Evolutionary conservation across 768 basidiomycete species (phyloP).

Genomic region (Kwoniella dejecticola): DNA sequence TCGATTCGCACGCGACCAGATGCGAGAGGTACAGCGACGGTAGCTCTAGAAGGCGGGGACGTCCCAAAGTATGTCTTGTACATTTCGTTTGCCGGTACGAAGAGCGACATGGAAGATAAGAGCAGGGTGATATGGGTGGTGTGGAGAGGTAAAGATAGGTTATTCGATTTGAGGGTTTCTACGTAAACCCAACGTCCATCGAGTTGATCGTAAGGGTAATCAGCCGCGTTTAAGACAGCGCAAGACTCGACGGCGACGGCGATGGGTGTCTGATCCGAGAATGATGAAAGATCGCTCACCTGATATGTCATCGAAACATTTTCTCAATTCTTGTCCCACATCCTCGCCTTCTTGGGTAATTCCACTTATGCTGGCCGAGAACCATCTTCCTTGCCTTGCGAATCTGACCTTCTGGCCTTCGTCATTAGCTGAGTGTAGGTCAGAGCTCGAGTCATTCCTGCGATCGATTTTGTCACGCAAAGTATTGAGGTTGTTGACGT

Average conservation of each 20-base stretch:
- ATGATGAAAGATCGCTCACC: constrained; percentile 59
- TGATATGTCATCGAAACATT: constrained; percentile 68
- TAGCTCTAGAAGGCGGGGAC: constrained; percentile 93
- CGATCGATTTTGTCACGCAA: no score
- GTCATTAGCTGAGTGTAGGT: no score
- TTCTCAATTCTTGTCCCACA: constrained; percentile 70
- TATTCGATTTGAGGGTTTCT: constrained; percentile 63
- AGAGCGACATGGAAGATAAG: constrained; percentile 74
- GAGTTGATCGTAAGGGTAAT: no score
- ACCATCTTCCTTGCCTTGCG: constrained; percentile 64
- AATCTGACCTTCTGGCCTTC: constrained; percentile 7
- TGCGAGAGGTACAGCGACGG: constrained; percentile 77
- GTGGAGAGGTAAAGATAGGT: constrained; percentile 62
- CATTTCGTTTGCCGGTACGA: constrained; percentile 71
- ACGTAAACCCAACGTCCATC: not conserved
- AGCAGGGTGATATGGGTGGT: constrained; percentile 78
- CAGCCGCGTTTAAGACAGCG: no score
- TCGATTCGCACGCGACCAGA: constrained; percentile 69
- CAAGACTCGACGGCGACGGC: no score
- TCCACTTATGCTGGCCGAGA: constrained; percentile 66
- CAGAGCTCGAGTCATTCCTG: no score
- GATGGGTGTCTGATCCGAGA: no score
- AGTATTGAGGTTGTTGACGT: no score
- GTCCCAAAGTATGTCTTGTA: constrained; percentile 82
- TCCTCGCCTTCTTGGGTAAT: constrained; percentile 54